Evolutionary conservation across 2,329 filamentous ascomycete species (phyloP).

Genomic region (Pseudopyrenochaeta lycopersici): DNA sequence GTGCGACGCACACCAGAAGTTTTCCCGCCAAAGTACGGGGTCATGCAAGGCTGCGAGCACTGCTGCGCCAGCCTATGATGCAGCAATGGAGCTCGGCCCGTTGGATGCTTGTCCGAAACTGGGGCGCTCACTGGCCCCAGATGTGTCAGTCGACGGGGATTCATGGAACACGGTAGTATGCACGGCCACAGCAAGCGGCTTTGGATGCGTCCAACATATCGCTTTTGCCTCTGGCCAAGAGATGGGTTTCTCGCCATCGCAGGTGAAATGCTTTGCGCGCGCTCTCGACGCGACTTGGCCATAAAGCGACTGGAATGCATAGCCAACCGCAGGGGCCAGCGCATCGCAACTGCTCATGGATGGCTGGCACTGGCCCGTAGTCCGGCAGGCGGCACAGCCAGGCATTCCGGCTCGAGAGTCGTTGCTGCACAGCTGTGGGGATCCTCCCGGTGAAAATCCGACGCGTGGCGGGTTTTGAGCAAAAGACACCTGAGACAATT

Average conservation of each 20-base stretch:
- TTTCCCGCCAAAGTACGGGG: constrained; percentile 4
- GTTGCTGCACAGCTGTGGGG: constrained; percentile 19
- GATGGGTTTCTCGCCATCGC: constrained; percentile 19
- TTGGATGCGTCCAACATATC: constrained; percentile 4
- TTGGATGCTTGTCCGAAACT: constrained; percentile 22
- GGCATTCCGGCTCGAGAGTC: constrained; percentile 5
- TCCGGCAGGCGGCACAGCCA: constrained; percentile 21
- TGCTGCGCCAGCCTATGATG: constrained; percentile 22
- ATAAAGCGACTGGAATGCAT: constrained; percentile 22
- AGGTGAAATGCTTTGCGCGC: constrained; percentile 14
- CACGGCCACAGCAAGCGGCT: constrained; percentile 28
- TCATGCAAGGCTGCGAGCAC: constrained; percentile 25
- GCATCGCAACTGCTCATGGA: constrained; percentile 11
- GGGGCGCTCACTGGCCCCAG: constrained; percentile 10
- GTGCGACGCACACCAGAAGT: constrained; percentile 10
- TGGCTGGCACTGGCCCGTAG: constrained; percentile 1
- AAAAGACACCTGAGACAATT: constrained; percentile 25
- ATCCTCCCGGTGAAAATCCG: constrained; percentile 20
- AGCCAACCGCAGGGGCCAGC: constrained; percentile 23
- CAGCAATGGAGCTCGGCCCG: constrained; percentile 36
- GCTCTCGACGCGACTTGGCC: constrained; percentile 22
- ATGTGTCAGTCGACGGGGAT: constrained; percentile 33
- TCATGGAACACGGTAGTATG: constrained; percentile 29
- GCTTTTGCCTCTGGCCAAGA: constrained; percentile 20
- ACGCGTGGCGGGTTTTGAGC: constrained; percentile 27